These are phyloP conservation scores for Mycosphaerelloides madeirae DNA, from an alignment of 2,329 filamentous ascomycete genomes.

Conservation along the genomic window DNA sequence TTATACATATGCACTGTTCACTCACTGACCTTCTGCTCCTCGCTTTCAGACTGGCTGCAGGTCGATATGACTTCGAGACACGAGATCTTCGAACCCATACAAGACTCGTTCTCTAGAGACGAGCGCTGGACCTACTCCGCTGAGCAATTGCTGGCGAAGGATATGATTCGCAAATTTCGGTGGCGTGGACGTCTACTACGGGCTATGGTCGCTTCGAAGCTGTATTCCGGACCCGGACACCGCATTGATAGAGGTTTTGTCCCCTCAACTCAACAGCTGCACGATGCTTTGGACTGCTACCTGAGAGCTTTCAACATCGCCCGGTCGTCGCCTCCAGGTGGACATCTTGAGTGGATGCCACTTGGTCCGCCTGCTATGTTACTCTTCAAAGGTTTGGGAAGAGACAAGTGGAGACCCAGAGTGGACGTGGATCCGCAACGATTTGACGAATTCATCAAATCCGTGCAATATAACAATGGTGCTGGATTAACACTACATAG, in stretches of 20 bases:
- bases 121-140: too few relatives aligned
- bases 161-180: conserved; percentile 8
- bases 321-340: not conserved
- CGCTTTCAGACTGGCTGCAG: conserved; percentile 28
- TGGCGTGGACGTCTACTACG: conserved; percentile 23
- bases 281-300: conserved; percentile 15
- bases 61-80: conserved; percentile 9
- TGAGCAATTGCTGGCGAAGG: too few relatives aligned
- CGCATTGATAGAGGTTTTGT: not conserved
- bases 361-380: not conserved
- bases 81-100: too few relatives aligned
- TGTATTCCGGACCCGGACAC: not conserved
- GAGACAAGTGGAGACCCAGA: not conserved
- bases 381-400: not conserved
- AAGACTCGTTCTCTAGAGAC: too few relatives aligned
- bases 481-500: too few relatives aligned
- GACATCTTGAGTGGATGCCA: conserved; percentile 10
- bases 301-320: conserved; percentile 14
- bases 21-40: too few relatives aligned
- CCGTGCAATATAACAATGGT: too few relatives aligned
- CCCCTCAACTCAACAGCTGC: not conserved
- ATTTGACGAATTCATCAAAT: conserved; percentile 12
- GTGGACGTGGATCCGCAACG: conserved; percentile 7
- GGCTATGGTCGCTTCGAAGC: conserved; percentile 11
- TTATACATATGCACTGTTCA: too few relatives aligned